These are phyloP conservation scores for Chalara sp. DNA, from an alignment of 2,329 filamentous ascomycete genomes.

Conservation along the genomic window DNA sequence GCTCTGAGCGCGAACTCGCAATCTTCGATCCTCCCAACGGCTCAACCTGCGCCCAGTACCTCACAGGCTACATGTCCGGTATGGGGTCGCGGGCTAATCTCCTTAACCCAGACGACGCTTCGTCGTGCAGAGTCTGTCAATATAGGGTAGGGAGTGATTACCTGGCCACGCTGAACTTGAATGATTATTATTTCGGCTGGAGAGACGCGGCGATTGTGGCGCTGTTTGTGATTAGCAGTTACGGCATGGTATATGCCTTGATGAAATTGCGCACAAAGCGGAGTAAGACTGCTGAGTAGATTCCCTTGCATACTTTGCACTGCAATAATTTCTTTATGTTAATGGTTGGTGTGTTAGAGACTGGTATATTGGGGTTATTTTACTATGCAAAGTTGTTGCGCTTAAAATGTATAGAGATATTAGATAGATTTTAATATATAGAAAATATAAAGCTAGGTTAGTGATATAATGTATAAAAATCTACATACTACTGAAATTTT, in stretches of 20 bases:
- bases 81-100: slow-evolving; percentile 43
- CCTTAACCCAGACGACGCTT: slow-evolving; percentile 50
- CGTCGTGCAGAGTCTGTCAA: slow-evolving; percentile 53
- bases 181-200: slow-evolving; percentile 59
- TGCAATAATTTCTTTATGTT: too few relatives aligned
- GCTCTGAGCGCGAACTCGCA: slow-evolving; percentile 42
- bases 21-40: slow-evolving; percentile 29
- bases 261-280: slow-evolving; percentile 41
- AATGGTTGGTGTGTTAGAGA: too few relatives aligned
- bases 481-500: too few relatives aligned
- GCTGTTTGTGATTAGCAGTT: slow-evolving; percentile 35
- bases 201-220: slow-evolving; percentile 49
- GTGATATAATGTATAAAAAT: too few relatives aligned
- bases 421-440: too few relatives aligned
- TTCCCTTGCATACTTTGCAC: too few relatives aligned
- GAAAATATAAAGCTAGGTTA: too few relatives aligned
- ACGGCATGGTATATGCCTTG: slow-evolving; percentile 37
- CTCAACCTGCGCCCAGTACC: slow-evolving; percentile 55
- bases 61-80: slow-evolving; percentile 42
- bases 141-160: slow-evolving; percentile 54
- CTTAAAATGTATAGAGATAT: too few relatives aligned
- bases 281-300: slow-evolving; percentile 1
- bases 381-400: too few relatives aligned
- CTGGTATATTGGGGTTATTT: too few relatives aligned
- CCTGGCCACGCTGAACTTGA: slow-evolving; percentile 50